Evolutionary conservation across 2,329 filamentous ascomycete species (phyloP).

Genomic region (Colletotrichum sp.): DNA sequence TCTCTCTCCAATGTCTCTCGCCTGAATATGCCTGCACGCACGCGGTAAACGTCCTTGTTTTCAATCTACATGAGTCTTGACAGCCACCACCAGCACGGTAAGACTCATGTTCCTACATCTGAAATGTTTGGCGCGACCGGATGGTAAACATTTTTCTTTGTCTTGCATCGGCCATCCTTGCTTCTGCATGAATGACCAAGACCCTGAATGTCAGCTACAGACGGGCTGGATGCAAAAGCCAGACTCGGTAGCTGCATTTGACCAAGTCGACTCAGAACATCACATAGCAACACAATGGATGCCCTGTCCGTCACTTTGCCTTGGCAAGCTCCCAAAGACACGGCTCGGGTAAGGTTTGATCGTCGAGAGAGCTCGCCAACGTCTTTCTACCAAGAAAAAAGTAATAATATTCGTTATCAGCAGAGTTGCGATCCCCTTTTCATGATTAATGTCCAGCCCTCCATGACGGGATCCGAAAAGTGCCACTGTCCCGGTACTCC

Average conservation of each 20-base stretch:
- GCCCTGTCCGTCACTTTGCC: not conserved
- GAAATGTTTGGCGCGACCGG: not conserved
- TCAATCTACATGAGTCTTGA: not conserved
- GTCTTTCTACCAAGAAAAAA: not conserved
- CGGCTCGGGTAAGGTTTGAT: not conserved
- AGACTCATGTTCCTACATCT: not conserved
- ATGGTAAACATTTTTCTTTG: not conserved
- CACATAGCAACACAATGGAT: not conserved
- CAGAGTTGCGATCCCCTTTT: not conserved
- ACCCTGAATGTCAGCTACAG: not conserved
- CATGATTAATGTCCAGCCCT: slow-evolving; percentile 1
- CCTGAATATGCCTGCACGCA: not conserved
- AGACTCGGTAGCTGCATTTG: not conserved
- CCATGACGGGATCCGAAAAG: not conserved
- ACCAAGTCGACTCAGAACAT: not conserved
- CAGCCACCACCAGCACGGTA: not conserved
- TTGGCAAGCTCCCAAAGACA: not conserved
- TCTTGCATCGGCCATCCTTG: not conserved
- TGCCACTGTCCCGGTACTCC: not conserved
- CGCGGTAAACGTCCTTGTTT: not conserved
- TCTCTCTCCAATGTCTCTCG: not conserved
- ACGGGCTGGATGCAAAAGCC: not conserved
- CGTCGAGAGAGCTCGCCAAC: not conserved
- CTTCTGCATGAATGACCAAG: not conserved
- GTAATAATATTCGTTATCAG: not conserved